Percentiles rank a stretch among this genome's conserved stretches.
Evolutionary conservation across 2,329 filamentous ascomycete species (phyloP).

Genomic region (Colletotrichum chlorophyti): DNA sequence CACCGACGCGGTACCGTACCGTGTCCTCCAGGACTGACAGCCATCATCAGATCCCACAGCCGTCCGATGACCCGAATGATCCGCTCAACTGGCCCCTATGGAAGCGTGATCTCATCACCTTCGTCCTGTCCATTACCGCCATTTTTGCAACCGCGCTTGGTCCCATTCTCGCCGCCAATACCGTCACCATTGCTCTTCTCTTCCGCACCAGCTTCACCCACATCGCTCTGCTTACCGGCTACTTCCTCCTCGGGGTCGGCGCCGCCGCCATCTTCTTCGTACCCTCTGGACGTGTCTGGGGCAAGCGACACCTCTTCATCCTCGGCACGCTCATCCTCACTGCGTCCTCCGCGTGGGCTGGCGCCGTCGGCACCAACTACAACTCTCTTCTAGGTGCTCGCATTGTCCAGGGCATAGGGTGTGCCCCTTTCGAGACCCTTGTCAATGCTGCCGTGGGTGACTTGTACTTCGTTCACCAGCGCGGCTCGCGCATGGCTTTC

Average conservation of each 20-base stretch:
- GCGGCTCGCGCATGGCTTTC: constrained; percentile 87
- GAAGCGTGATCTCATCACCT: constrained; percentile 82
- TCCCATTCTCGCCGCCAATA: constrained; percentile 88
- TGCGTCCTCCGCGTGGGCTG: constrained; percentile 79
- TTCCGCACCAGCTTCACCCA: constrained; percentile 74
- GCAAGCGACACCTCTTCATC: constrained; percentile 88
- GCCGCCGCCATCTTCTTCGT: constrained; percentile 85
- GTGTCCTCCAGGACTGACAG: constrained; percentile 1
- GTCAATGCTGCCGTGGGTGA: constrained; percentile 91
- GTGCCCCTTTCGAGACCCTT: constrained; percentile 88
- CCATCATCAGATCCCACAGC: constrained; percentile 69
- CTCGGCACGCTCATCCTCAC: constrained; percentile 78
- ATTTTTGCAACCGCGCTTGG: constrained; percentile 86
- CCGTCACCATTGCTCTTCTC: constrained; percentile 74
- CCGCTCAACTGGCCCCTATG: constrained; percentile 86
- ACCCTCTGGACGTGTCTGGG: constrained; percentile 87
- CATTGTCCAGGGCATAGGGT: constrained; percentile 83
- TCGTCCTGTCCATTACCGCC: constrained; percentile 78
- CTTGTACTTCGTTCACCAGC: constrained; percentile 85
- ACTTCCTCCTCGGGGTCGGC: constrained; percentile 84
- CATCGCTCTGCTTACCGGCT: constrained; percentile 84
- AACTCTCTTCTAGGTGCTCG: constrained; percentile 77
- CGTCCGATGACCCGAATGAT: constrained; percentile 89
- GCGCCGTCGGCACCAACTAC: constrained; percentile 72
- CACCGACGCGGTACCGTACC: neutral